Base-by-base conservation (phyloP, 2,329 filamentous ascomycete genomes). In the Aspergillus ochraceoroseus region DNA sequence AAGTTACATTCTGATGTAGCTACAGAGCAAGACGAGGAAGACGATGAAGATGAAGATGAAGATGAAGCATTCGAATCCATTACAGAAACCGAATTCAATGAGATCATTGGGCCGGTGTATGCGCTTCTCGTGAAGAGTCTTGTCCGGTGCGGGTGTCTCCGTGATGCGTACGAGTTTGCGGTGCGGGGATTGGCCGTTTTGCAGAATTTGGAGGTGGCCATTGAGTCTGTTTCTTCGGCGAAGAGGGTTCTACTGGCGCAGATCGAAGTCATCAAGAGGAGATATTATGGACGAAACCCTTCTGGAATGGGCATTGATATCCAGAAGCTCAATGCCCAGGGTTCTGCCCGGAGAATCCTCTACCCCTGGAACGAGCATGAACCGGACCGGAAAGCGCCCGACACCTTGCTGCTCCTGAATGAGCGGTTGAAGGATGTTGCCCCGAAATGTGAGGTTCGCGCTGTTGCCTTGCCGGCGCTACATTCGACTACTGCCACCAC, bases 371-470 rank as follows among this genome's bases (percentile, higher is more conserved):
- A 82, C 48, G 55, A 65, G 11, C 66, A 75, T 50, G 79, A 83
- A 49, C 77, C 77, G 1, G 69, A 82, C 52, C 69, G 79, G 28
- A 73, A 75, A 43, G 69, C 72, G 0, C 56, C 70, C 2, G 70
- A 73, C 29, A 72, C 67, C 5, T 68, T 96, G 15, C 65, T 74
- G 0, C 74, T 82, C 35, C 69, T 96, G 30, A 96, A 96, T 57
- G 64, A 70, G 14, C 72, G 83, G 50, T 73, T 95, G 51, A 66
- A 72, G 17, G 64, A 68, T 2, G 80, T 87, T 40, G 87, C 88
- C 1, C 84, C 87, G 1, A 90, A 87, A 56, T 85, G 90, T 46
- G 85, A 86, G 48, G 85, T 94, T 19, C 77, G 79, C 43, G 82
- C 83, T 2, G 80, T 87, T 0, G 76, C 82, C 20, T 68, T 98